phyloP scores from a whole-genome alignment of 805 yeast genomes.

The Zygoascus biomembranicola region DNA sequence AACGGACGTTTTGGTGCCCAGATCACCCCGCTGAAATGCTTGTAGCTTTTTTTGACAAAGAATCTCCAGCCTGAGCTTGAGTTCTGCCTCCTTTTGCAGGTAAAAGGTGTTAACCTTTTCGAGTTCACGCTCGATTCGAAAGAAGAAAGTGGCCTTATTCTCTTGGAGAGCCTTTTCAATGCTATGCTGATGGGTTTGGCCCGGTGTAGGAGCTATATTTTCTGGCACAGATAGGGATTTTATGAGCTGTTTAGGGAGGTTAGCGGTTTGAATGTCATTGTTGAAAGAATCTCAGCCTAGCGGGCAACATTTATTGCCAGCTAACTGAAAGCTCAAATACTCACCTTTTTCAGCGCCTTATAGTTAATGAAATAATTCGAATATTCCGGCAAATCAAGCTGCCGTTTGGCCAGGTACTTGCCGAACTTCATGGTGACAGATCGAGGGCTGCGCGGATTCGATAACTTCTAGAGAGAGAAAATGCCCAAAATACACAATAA shows the following conservation, averaged over 20 bases:
- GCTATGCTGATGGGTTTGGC: constrained; percentile 19
- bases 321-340: neutral
- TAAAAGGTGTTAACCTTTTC: constrained; percentile 94
- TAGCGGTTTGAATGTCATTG: neutral
- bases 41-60: constrained; percentile 63
- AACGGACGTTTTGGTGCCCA: constrained; percentile 56
- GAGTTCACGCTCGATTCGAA: constrained; percentile 85
- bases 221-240: constrained; percentile 59
- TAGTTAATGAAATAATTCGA: constrained; percentile 90
- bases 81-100: constrained; percentile 81
- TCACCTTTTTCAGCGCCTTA: constrained; percentile 73
- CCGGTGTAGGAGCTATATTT: constrained; percentile 20
- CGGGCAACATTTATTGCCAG: neutral
- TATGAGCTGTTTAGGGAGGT: constrained; percentile 40
- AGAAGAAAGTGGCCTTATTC: constrained; percentile 81
- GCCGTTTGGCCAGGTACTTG: constrained; percentile 87
- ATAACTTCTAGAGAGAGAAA: neutral
- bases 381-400: constrained; percentile 90
- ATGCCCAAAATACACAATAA: neutral
- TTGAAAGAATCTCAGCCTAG: neutral
- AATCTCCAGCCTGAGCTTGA: constrained; percentile 70
- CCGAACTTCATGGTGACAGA: constrained; percentile 67
- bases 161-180: constrained; percentile 61
- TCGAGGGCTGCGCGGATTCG: neutral
- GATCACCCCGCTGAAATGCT: constrained; percentile 35